Evolutionary conservation across 2,329 filamentous ascomycete genomes (phyloP).

Genomic region (Ascosphaera apis): DNA sequence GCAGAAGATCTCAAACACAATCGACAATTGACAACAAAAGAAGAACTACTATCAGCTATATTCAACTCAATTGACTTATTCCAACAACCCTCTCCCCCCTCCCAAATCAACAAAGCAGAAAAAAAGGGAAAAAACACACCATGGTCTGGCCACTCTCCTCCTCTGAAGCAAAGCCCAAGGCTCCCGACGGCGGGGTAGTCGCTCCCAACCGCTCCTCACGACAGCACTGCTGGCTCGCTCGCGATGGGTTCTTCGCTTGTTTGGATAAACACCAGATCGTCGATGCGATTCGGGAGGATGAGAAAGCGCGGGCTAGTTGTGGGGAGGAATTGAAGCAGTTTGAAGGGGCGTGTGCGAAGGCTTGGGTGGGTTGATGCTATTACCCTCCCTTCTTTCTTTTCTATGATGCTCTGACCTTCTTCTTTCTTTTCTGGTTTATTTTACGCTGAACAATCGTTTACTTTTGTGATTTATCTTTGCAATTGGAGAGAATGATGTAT

Average conservation of each 20-base stretch:
- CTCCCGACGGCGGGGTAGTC: slow-evolving; percentile 38
- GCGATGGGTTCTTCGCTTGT: slow-evolving; percentile 73
- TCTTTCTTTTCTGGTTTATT: slow-evolving; percentile 2
- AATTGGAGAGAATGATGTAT: background rate
- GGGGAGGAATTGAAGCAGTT: slow-evolving; percentile 40
- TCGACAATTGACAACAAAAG: too few relatives aligned
- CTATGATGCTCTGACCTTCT: slow-evolving; percentile 1
- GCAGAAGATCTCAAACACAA: too few relatives aligned
- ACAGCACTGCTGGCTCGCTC: slow-evolving; percentile 66
- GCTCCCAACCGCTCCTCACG: slow-evolving; percentile 72
- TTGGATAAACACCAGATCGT: slow-evolving; percentile 63
- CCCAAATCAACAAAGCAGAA: too few relatives aligned
- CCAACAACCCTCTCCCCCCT: too few relatives aligned
- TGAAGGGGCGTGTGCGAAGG: slow-evolving; percentile 63
- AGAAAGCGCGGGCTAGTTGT: slow-evolving; percentile 35
- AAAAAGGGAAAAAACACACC: slow-evolving; percentile 9
- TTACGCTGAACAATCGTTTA: too few relatives aligned
- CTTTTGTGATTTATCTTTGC: too few relatives aligned
- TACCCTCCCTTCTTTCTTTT: too few relatives aligned
- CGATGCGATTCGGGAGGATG: slow-evolving; percentile 42
- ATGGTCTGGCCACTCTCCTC: slow-evolving; percentile 32
- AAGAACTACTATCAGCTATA: too few relatives aligned
- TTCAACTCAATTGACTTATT: too few relatives aligned
- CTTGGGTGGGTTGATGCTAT: slow-evolving; percentile 46
- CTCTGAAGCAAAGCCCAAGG: slow-evolving; percentile 18